These are phyloP conservation scores for Brassica hybrid DNA, from an alignment of 441 rosid genomes.

Conservation along the genomic window DNA sequence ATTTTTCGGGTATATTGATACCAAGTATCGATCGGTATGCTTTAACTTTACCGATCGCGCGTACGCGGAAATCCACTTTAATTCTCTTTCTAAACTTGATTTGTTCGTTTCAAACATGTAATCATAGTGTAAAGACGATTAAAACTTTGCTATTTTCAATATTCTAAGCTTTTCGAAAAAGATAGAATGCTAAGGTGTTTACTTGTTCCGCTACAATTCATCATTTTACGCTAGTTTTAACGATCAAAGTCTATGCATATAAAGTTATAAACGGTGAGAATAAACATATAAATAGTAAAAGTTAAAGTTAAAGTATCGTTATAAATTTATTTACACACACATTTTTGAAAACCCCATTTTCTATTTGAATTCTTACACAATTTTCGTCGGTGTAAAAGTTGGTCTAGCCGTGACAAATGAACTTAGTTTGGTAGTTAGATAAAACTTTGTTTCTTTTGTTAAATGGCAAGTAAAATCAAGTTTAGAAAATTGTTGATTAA, in stretches of 20 bases:
- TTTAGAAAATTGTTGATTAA: not conserved
- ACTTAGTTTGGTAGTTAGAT: not conserved
- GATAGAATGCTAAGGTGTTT: not conserved
- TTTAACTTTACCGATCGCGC: constrained; percentile 20
- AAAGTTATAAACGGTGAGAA: not conserved
- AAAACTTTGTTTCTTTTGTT: constrained; percentile 2
- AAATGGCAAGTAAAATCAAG: constrained; percentile 1
- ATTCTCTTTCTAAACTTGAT: not conserved
- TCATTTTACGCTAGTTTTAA: constrained; percentile 1
- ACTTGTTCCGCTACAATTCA: constrained; percentile 1
- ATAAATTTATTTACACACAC: not conserved
- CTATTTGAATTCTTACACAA: not conserved
- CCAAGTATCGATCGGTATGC: not conserved
- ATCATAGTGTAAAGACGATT: constrained; percentile 32
- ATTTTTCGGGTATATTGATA: not conserved
- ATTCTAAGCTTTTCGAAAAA: not conserved
- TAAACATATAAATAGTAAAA: not conserved
- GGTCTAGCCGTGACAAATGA: not conserved
- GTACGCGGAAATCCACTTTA: constrained; percentile 40
- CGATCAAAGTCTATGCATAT: not conserved
- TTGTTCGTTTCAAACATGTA: constrained; percentile 38
- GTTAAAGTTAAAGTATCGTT: not conserved
- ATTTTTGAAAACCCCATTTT: not conserved
- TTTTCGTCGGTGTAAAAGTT: not conserved
- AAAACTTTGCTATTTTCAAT: constrained; percentile 27